These are phyloP conservation scores for Canna indica DNA, from an alignment of 176 grass and related monocot genomes.

Conservation along the genomic window DNA sequence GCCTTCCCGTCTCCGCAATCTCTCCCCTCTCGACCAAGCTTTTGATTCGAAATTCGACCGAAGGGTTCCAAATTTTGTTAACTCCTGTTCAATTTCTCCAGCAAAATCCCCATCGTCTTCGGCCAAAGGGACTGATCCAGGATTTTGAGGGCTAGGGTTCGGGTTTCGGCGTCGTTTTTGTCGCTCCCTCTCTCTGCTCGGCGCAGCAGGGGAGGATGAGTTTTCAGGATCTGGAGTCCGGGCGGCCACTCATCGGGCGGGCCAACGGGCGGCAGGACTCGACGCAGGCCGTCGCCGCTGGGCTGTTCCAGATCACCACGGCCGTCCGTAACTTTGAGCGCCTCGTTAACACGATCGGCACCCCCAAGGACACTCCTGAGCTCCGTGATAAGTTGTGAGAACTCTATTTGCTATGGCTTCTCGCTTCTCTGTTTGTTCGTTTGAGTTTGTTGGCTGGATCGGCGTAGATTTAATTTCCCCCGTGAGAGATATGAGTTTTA, in stretches of 20 bases:
- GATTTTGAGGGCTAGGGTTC: neutral
- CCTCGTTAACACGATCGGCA: constrained; percentile 49
- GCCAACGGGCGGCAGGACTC: constrained; percentile 19
- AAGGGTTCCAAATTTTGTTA: neutral
- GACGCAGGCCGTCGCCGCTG: constrained; percentile 29
- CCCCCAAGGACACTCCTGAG: constrained; percentile 50
- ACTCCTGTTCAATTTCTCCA: neutral
- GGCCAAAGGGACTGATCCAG: neutral
- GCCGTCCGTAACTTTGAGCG: constrained; percentile 40
- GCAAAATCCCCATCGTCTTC: neutral
- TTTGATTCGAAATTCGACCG: neutral
- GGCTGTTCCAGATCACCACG: constrained; percentile 72
- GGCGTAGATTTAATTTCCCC: neutral
- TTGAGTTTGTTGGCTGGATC: neutral
- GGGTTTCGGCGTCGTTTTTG: neutral
- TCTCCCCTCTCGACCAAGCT: neutral
- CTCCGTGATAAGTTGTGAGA: constrained; percentile 42
- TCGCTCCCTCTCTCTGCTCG: neutral
- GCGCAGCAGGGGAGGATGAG: constrained; percentile 37
- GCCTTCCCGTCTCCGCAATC: neutral
- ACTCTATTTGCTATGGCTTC: neutral
- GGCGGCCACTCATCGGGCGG: constrained; percentile 19
- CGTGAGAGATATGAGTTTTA: neutral
- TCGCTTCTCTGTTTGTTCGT: neutral
- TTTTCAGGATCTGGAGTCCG: constrained; percentile 72